Conservation (phyloP, 148 eudicot genomes). For the Persicaria maculosa region DNA sequence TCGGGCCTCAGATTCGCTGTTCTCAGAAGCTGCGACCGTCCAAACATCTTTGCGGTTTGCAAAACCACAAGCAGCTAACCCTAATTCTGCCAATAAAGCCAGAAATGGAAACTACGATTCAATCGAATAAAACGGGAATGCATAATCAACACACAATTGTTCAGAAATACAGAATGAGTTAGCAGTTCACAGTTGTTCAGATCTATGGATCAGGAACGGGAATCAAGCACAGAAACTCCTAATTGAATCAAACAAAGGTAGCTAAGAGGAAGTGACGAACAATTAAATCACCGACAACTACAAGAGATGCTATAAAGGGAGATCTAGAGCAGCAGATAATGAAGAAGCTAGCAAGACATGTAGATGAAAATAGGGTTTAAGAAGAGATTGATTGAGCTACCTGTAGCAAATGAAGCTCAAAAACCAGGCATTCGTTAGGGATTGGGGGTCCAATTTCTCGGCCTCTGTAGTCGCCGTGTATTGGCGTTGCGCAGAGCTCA, state of each 20-base stretch:
- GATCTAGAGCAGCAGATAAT: background rate
- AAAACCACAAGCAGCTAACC: background rate
- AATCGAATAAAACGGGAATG: background rate
- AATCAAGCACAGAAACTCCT: background rate
- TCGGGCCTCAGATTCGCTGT: slow-evolving; percentile 58
- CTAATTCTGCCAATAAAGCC: background rate
- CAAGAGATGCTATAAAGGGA: background rate
- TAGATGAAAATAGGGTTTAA: slow-evolving; percentile 1
- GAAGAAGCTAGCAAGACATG: background rate
- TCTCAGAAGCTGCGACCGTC: slow-evolving; percentile 43
- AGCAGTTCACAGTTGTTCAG: background rate
- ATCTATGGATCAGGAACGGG: background rate
- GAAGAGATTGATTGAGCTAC: background rate
- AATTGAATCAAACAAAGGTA: background rate
- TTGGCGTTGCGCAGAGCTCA: background rate
- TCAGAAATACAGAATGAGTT: background rate
- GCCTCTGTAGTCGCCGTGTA: background rate
- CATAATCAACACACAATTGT: slow-evolving; percentile 7
- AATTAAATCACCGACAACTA: background rate
- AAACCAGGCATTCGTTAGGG: slow-evolving; percentile 6
- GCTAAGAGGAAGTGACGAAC: background rate
- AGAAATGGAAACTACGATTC: background rate
- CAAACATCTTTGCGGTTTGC: slow-evolving; percentile 35
- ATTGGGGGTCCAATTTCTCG: background rate
- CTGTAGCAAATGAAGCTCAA: background rate